Base-by-base conservation (phyloP, 768 basidiomycete species). In the Suillus luteus region DNA sequence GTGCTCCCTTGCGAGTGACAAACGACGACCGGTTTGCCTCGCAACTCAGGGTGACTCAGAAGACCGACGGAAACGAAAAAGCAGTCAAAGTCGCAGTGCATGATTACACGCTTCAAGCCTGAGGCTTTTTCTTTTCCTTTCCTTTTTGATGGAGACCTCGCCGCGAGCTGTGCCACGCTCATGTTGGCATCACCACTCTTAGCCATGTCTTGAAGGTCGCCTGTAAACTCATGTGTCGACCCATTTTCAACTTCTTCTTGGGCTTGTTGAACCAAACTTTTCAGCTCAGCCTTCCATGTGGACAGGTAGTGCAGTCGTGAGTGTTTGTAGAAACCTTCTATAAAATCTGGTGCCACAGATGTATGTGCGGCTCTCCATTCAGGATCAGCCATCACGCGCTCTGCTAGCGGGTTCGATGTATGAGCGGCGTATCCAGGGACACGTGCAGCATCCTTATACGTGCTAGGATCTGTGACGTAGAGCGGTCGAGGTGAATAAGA, bases 1-100 rank as follows among this genome's bases (percentile, higher is more conserved):
- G 88, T 87, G 2, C 73, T 77, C 0, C 89, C 89, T 70, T 94
- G 93, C 9, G 95, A 94, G 76, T 99, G 97, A 71, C 97, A 99
- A 0, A 99, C 97, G 0, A 96, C 95, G 10, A 91, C 88, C 0
- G 97, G 93, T 72, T 91, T 93, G 1, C 95, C 95, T 60, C 85
- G 86, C 52, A 97, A 76, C 64, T 96, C 85, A 0, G 94, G 93
- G 2, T 95, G 81, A 63, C 82, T 86, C 2, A 92, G 81, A 59
- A 96, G 77, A 0, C 95, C 93, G n/a, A 90, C 96, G 1, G 92
- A 89, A 12, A 98, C 96, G 72, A 99, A 99, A 81, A 98, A 99
- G 66, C 90, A 94, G 71, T 99, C 97, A 67, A 99, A 98, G 74
- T 95, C 93, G 68, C 91, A 93, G 69, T 95, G 93, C 91, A 95